These are phyloP conservation scores for Populus tomentosa DNA, from an alignment of 441 rosid species.

Conservation along the genomic window DNA sequence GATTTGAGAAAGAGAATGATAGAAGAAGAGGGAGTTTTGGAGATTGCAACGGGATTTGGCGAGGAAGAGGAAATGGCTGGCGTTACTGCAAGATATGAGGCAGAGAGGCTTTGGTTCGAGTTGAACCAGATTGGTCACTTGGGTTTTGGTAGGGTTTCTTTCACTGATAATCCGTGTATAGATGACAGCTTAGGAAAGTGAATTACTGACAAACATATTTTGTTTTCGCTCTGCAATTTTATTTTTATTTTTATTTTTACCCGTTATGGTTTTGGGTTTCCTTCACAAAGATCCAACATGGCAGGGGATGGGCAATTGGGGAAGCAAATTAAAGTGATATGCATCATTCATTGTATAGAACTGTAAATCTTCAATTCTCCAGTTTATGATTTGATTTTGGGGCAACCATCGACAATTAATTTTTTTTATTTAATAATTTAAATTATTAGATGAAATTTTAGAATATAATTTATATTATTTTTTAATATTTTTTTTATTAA, in stretches of 20 bases:
- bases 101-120: constrained; percentile 79
- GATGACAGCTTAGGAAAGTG: not conserved
- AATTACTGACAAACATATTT: not conserved
- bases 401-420: not conserved
- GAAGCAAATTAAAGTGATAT: not conserved
- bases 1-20: constrained; percentile 25
- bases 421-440: too few relatives aligned
- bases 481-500: too few relatives aligned
- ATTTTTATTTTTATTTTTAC: not conserved
- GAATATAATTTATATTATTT: too few relatives aligned
- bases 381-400: not conserved
- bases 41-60: constrained; percentile 17
- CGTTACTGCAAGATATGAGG: constrained; percentile 45
- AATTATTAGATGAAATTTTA: too few relatives aligned
- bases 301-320: not conserved
- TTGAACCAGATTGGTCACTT: constrained; percentile 72
- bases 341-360: not conserved
- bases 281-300: too few relatives aligned
- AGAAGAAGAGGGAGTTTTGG: constrained; percentile 23
- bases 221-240: not conserved
- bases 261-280: not conserved
- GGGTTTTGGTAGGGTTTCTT: constrained; percentile 94
- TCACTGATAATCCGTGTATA: constrained; percentile 27
- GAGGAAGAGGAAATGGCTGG: constrained; percentile 24
- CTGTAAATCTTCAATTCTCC: constrained; percentile 4